Percentiles rank a stretch among this genome's conserved stretches.
Conservation (phyloP, 73 alveolate species). For the Tetrahymena malaccensis region DNA sequence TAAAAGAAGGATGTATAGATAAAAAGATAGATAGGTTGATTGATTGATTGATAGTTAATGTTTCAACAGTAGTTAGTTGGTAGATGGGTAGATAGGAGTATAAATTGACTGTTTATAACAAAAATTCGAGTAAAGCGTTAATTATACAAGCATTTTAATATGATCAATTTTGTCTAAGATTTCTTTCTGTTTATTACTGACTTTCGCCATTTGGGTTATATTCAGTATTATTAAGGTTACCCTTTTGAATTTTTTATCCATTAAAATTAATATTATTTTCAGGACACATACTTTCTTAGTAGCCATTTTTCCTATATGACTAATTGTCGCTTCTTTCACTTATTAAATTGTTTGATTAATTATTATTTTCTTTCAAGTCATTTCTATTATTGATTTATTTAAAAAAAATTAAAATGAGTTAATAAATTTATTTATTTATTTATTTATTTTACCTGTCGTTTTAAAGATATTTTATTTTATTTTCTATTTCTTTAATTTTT, state of each 20-base stretch:
- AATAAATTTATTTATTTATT: neutral
- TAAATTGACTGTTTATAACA: neutral
- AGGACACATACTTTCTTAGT: neutral
- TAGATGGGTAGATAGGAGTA: too few species aligned
- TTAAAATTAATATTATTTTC: neutral
- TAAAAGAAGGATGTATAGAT: neutral
- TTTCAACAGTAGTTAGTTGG: neutral
- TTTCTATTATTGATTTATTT: neutral
- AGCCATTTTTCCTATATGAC: neutral
- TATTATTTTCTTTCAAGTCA: neutral
- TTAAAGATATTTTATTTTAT: neutral
- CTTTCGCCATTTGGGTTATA: neutral
- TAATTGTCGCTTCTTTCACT: neutral
- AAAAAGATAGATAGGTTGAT: neutral
- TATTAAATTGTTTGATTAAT: neutral
- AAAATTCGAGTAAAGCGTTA: neutral
- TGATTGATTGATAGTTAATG: neutral
- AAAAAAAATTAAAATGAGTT: too few species aligned
- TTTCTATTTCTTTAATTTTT: neutral
- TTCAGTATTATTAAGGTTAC: neutral
- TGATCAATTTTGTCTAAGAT: neutral
- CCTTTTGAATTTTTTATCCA: neutral
- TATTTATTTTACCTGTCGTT: neutral
- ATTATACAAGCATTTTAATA: neutral
- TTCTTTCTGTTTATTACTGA: neutral